These are phyloP conservation scores for Linum usitatissimum DNA, from an alignment of 345 rosid species.

Conservation along the genomic window DNA sequence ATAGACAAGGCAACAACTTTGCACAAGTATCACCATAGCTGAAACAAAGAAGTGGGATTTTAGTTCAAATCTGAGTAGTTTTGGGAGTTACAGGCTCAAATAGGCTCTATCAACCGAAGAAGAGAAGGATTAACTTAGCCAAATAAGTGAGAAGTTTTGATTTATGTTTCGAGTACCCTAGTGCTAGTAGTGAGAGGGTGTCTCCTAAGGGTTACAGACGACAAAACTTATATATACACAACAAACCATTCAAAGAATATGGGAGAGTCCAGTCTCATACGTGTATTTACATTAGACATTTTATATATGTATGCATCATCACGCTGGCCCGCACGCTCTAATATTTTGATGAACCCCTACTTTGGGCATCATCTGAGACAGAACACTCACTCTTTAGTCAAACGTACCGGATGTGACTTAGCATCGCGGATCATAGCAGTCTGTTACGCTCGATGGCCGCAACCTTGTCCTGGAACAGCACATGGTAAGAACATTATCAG, in stretches of 20 bases:
- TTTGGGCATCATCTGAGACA: neutral
- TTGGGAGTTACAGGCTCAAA: no score
- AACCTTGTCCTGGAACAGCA: constrained; percentile 39
- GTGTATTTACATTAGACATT: constrained; percentile 7
- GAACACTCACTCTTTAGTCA: neutral
- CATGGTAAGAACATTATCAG: neutral
- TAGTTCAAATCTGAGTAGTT: no score
- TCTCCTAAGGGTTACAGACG: neutral
- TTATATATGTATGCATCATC: neutral
- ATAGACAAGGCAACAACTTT: no score
- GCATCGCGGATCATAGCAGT: constrained; percentile 24
- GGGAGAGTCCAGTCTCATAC: neutral
- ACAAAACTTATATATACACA: constrained; percentile 18
- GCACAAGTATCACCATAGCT: no score
- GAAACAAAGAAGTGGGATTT: no score
- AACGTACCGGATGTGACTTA: neutral
- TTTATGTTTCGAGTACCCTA: no score
- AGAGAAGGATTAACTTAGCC: no score
- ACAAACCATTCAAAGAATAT: constrained; percentile 7
- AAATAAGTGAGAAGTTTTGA: no score
- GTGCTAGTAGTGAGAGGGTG: neutral
- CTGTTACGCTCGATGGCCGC: constrained; percentile 50
- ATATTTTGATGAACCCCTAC: neutral
- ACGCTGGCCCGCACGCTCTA: constrained; percentile 1
- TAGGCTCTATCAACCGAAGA: no score